Evolutionary conservation across 805 yeast species (phyloP).

Genomic region (Metschnikowia bowlesiae): DNA sequence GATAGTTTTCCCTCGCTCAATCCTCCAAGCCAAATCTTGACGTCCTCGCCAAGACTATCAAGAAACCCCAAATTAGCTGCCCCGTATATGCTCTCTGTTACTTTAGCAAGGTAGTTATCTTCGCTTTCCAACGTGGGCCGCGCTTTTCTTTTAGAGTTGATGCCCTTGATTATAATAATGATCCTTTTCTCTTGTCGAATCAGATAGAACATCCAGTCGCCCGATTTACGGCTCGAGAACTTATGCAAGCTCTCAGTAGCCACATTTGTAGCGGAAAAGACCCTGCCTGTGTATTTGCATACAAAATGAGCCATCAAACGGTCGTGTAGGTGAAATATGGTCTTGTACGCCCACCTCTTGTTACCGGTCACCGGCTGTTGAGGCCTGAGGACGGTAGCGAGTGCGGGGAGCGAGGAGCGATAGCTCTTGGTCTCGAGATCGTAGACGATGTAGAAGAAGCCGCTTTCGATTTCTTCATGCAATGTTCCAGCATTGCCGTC

Average conservation of each 20-base stretch:
- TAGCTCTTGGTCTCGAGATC: constrained; percentile 22
- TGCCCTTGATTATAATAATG: constrained; percentile 34
- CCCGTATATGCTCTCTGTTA: constrained; percentile 25
- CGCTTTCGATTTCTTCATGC: constrained; percentile 23
- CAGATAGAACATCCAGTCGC: constrained; percentile 42
- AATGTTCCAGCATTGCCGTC: constrained; percentile 2
- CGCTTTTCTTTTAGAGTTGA: constrained; percentile 20
- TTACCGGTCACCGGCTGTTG: neutral
- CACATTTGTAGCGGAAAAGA: constrained; percentile 19
- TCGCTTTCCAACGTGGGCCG: constrained; percentile 9
- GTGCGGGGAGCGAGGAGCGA: constrained; percentile 36
- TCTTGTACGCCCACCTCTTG: neutral
- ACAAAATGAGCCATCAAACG: constrained; percentile 31
- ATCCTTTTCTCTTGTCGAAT: constrained; percentile 26
- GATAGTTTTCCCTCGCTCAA: constrained; percentile 9
- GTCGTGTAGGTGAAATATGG: constrained; percentile 34
- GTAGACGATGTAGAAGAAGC: constrained; percentile 35
- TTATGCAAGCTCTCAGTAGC: constrained; percentile 38
- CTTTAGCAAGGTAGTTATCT: constrained; percentile 10
- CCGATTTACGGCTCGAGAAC: constrained; percentile 32
- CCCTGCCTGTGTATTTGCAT: constrained; percentile 18
- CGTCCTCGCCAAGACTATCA: constrained; percentile 41
- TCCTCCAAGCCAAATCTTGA: constrained; percentile 36
- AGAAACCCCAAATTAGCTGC: constrained; percentile 34
- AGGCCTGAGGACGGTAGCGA: constrained; percentile 17